A percentile compares a stretch with the other conserved stretches of the same genome.
Evolutionary conservation across 2,329 filamentous ascomycete genomes (phyloP).

Genomic region (Escovopsis sp.): DNA sequence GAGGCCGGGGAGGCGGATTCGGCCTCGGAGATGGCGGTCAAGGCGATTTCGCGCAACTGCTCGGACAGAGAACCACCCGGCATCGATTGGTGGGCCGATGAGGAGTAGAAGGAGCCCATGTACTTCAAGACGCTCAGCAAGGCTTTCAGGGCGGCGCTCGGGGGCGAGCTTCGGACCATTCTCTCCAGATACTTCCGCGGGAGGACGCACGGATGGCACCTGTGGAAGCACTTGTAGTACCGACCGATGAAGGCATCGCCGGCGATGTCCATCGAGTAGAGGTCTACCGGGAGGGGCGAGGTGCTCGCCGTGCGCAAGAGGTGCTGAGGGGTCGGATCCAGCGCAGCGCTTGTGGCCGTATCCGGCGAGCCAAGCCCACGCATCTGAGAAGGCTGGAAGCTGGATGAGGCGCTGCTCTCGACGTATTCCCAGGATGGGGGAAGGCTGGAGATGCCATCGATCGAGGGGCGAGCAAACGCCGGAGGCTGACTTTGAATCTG

Average conservation of each 20-base stretch:
- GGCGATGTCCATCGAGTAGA: conserved; percentile 1
- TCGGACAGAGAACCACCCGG: background rate
- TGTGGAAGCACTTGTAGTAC: conserved; percentile 22
- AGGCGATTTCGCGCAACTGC: conserved; percentile 5
- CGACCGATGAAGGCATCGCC: conserved; percentile 14
- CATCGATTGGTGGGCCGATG: conserved; percentile 2
- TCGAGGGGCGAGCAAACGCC: too few species aligned
- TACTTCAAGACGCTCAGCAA: conserved; percentile 16
- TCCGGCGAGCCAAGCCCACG: too few species aligned
- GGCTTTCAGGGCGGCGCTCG: conserved; percentile 6
- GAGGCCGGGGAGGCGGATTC: background rate
- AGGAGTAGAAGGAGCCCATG: conserved; percentile 19
- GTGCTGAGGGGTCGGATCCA: too few species aligned
- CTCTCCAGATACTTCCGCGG: conserved; percentile 9
- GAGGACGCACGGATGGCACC: conserved; percentile 16
- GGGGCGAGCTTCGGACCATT: conserved; percentile 2
- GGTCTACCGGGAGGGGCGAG: background rate
- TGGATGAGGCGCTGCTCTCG: too few species aligned
- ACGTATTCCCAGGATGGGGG: too few species aligned
- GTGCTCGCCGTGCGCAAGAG: background rate
- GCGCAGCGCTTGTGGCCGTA: too few species aligned
- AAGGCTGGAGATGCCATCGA: too few species aligned
- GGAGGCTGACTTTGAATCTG: too few species aligned
- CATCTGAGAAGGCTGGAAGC: too few species aligned
- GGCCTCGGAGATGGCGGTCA: background rate